phyloP scores from a whole-genome alignment of 2,329 filamentous ascomycete species.

The Ceratocystis ficicola region DNA sequence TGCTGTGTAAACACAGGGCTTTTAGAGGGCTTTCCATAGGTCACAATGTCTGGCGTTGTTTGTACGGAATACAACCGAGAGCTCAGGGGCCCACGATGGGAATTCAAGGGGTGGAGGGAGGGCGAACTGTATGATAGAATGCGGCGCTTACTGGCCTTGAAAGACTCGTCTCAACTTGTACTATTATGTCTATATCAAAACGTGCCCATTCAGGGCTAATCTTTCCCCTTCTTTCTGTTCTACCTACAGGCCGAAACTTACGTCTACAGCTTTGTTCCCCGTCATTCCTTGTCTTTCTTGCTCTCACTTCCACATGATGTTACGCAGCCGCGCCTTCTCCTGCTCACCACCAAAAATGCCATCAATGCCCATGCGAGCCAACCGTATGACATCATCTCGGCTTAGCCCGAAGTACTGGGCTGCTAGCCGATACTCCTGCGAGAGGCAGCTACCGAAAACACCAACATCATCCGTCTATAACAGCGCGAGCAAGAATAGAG shows the following conservation, averaged over 20 bases:
- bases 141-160: not conserved
- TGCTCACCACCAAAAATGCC: conserved; percentile 53
- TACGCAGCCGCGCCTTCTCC: conserved; percentile 46
- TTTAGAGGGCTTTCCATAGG: not conserved
- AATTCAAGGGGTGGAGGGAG: not conserved
- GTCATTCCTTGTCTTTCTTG: not conserved
- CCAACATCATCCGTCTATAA: conserved; percentile 69
- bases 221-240: conserved; percentile 3
- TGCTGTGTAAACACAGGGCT: conserved; percentile 34
- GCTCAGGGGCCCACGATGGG: not conserved
- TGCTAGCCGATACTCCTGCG: conserved; percentile 64
- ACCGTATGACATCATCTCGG: conserved; percentile 34
- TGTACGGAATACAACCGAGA: not conserved
- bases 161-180: conserved; percentile 14
- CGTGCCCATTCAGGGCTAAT: conserved; percentile 1
- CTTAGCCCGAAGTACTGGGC: conserved; percentile 55
- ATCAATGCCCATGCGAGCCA: conserved; percentile 51
- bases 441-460: conserved; percentile 63
- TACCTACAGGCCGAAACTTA: not conserved
- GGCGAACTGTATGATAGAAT: conserved; percentile 5
- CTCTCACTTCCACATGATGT: conserved; percentile 36
- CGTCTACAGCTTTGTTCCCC: not conserved
- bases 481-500: not conserved
- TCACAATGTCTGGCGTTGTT: not conserved
- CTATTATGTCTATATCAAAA: conserved; percentile 17